Evolutionary conservation across 78 protist genomes (phyloP).

Genomic region (Dictyostelium firmibasis): DNA sequence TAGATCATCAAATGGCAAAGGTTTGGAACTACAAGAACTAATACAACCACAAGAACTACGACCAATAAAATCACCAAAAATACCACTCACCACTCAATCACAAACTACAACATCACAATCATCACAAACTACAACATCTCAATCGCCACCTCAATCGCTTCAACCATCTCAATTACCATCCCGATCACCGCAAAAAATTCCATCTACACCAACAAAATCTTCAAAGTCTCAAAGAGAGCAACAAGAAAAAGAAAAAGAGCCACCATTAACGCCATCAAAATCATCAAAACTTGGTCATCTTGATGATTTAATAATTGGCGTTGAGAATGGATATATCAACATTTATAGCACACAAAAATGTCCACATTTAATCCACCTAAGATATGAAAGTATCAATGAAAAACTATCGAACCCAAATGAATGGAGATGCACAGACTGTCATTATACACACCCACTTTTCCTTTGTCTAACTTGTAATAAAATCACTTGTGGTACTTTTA

Average conservation of each 20-base stretch:
- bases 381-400: background rate
- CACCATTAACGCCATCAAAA: background rate
- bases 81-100: background rate
- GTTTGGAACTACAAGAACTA: background rate
- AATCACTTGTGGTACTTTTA: background rate
- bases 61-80: background rate
- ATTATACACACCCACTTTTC: background rate
- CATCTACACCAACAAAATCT: background rate
- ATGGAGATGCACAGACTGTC: conserved; percentile 5
- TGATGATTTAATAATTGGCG: background rate
- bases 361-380: background rate
- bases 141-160: background rate
- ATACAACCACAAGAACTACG: background rate
- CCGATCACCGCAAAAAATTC: background rate
- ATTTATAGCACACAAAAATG: conserved; percentile 10
- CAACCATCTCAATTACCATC: background rate
- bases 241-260: background rate
- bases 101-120: background rate
- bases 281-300: background rate
- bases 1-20: background rate
- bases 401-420: background rate
- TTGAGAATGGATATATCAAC: conserved; percentile 1
- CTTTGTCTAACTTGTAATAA: conserved; percentile 38
- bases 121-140: background rate
- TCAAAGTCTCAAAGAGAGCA: background rate